phyloP scores from a whole-genome alignment of 306 rosid species.

The Astragalus glycyphyllos region DNA sequence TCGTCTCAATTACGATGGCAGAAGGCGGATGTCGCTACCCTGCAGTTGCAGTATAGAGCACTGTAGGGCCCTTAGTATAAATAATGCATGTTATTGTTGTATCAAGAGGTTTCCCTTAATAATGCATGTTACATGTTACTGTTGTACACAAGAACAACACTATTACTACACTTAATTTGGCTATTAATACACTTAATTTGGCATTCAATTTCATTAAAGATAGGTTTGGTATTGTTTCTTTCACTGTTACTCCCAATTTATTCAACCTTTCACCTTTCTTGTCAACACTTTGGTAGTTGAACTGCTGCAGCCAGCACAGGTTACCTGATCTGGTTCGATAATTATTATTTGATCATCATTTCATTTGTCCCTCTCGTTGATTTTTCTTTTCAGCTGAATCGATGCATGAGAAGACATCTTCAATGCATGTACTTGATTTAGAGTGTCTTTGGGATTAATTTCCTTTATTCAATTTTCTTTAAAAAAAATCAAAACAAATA shows the following conservation, averaged over 20 bases:
- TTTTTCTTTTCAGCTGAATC: neutral
- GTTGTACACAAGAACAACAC: too few relatives aligned
- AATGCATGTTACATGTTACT: too few relatives aligned
- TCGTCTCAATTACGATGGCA: too few relatives aligned
- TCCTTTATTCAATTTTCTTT: neutral
- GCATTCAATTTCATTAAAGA: neutral
- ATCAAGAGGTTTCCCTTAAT: too few relatives aligned
- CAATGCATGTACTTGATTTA: neutral
- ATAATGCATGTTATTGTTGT: too few relatives aligned
- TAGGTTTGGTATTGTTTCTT: conserved; percentile 25
- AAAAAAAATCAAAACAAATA: too few relatives aligned
- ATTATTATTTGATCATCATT: neutral
- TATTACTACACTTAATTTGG: too few relatives aligned
- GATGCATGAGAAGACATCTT: neutral
- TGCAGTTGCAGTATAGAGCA: too few relatives aligned
- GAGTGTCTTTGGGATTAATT: neutral
- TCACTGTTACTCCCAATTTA: neutral
- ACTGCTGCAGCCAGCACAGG: conserved; percentile 22
- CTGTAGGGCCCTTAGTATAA: too few relatives aligned
- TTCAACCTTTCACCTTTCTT: neutral
- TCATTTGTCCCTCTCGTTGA: neutral
- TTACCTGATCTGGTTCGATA: neutral
- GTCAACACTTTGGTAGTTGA: neutral
- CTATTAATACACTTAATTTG: too few relatives aligned
- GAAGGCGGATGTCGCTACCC: too few relatives aligned